Evolutionary conservation across 306 rosid species (phyloP), one percentile per base, ranked within the genome.

Genomic region (Prunus kanzakura): DNA sequence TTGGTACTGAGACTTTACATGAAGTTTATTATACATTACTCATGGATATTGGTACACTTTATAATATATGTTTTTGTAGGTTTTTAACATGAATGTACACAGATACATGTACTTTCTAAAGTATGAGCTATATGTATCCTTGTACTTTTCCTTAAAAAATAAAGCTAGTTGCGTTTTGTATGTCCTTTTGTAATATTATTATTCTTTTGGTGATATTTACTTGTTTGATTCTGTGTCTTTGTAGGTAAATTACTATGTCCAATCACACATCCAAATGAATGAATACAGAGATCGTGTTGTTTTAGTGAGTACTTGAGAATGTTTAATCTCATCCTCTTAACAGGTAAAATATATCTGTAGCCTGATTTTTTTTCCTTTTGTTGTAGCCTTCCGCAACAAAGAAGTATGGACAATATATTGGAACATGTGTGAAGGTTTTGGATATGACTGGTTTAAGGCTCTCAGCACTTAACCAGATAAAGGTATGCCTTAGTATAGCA

Each of bases 391-490:
- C 82, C 66, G 90, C 94, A 22, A 80, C 96, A 2, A 79, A 79
- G 87, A 95, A 92, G 73, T 72, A 85, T 25, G 99, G 96, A 51
- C 86, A 89, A 73, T 81, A 84, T 74, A 88, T 92, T 15, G 91
- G 97, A 69, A 89, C 97, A 22, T 90, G 97, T 80, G 74, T 95
- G 80, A 95, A 95, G 84, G 84, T 95, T 69, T 81, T 95, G 84
- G 99, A 95, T 86, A 92, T 95, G 99, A 88, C 99, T 47, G 97
- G 97, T 32, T 85, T 95, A 79, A 92, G 71, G 86, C 91, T 95
- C 54, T 92, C 99, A 9, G 96, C 97, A 13, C 86, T 95, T 73
- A 95, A 76, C 85, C 93, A 95, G 65, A 82, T 95, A 78, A 95
- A 87, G 97, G 98, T 96, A 87, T 49, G 46, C 27, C 41, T 69